Conservation (phyloP, 148 eudicot genomes). For the Salicornia ramosissima region DNA sequence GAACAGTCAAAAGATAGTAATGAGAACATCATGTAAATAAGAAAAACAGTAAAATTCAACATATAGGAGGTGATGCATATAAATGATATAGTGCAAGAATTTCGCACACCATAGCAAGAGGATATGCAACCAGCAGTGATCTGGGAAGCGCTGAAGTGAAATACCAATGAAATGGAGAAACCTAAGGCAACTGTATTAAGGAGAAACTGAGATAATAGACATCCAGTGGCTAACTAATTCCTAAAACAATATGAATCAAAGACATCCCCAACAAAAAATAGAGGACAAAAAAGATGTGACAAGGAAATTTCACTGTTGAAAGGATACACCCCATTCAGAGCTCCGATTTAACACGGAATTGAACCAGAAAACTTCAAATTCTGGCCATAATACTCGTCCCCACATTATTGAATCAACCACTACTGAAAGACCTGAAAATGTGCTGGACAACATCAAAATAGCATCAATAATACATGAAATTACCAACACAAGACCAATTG, state of each 20-base stretch:
- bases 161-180: conserved; percentile 89
- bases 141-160: conserved; percentile 97
- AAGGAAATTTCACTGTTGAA: conserved; percentile 15
- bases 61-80: background rate
- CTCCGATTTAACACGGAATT: conserved; percentile 86
- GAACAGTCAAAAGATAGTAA: background rate
- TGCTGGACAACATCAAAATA: conserved; percentile 4
- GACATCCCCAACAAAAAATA: background rate
- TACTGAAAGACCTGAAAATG: conserved; percentile 53
- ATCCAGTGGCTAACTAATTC: conserved; percentile 8
- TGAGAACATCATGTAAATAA: background rate
- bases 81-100: background rate
- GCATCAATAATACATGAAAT: background rate
- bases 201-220: conserved; percentile 23
- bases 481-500: background rate
- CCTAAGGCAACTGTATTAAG: conserved; percentile 44
- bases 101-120: conserved; percentile 75
- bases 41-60: background rate
- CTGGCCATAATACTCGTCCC: conserved; percentile 83
- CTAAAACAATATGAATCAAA: conserved; percentile 1
- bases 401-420: conserved; percentile 73
- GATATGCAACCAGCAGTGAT: conserved; percentile 86
- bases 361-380: conserved; percentile 94
- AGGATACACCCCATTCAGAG: conserved; percentile 99
- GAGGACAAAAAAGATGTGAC: background rate